Evolutionary conservation across 73 alveolate species (phyloP).

Genomic region (Symbiodinium natans): DNA sequence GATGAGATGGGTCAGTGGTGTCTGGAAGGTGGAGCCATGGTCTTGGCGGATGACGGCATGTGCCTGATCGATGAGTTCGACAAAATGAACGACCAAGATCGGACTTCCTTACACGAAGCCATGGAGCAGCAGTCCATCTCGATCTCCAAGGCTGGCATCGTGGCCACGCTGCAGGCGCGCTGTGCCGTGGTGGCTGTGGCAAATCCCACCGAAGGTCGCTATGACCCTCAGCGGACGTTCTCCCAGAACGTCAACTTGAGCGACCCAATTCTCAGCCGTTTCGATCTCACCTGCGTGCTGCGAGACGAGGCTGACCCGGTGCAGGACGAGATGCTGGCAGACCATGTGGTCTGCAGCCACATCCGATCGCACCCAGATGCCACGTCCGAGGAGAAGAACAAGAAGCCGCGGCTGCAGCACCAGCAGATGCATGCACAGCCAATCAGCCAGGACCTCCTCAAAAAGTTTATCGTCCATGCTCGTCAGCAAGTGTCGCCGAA

Average conservation of each 20-base stretch:
- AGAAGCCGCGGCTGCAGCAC: constrained; percentile 42
- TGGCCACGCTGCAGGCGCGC: constrained; percentile 99
- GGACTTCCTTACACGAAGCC: constrained; percentile 99
- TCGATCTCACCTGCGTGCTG: constrained; percentile 99
- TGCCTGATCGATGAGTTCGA: constrained; percentile 99
- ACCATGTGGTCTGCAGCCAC: constrained; percentile 99
- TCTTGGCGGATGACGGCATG: constrained; percentile 94
- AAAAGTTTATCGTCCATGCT: constrained; percentile 99
- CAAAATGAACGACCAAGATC: constrained; percentile 99
- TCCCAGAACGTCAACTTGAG: constrained; percentile 99
- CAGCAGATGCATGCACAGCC: constrained; percentile 15
- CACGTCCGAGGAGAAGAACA: constrained; percentile 27
- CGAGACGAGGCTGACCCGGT: constrained; percentile 98
- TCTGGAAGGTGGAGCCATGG: constrained; percentile 99
- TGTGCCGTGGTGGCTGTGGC: constrained; percentile 99
- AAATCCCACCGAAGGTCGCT: constrained; percentile 98
- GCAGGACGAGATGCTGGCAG: constrained; percentile 98
- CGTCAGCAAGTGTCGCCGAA: constrained; percentile 96
- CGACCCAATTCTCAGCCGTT: constrained; percentile 99
- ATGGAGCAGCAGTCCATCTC: constrained; percentile 99
- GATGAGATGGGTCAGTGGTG: constrained; percentile 99
- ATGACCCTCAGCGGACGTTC: constrained; percentile 96
- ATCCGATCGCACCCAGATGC: constrained; percentile 98
- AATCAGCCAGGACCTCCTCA: constrained; percentile 97
- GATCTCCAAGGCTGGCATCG: constrained; percentile 99